Base-by-base conservation (phyloP, 2,329 filamentous ascomycete genomes). In the Claviceps sp. region DNA sequence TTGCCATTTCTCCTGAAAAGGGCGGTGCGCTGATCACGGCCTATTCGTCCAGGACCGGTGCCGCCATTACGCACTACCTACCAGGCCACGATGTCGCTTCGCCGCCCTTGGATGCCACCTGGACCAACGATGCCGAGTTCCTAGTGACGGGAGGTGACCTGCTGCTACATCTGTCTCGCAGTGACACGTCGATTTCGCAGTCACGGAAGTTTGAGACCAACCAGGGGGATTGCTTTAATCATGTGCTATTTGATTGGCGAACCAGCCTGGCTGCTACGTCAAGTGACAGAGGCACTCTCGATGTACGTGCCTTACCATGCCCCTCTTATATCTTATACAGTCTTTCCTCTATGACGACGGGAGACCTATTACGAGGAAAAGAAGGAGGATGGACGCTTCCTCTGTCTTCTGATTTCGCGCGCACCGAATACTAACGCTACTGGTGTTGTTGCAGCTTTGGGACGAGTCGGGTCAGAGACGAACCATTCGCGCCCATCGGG, bases 71-170 rank as follows among this genome's bases (percentile, higher is more conserved):
- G 2, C 73, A 78, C 56, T 63, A 68, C 24, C 62, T 83, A 14
- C 62, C 69, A 1, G 66, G 70, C 5, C 76, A 81, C 57, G 73
- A 77, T 55, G 66, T 80, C 37, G 66, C 67, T 18, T 63, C 70
- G 5, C 73, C 77, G 42, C 70, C 73, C 2, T 66, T 82, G 4
- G 81, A 84, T 60, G 79, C 74, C 4, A 68, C 75, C 2, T 84
- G 81, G 81, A 80, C 72, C 16, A 76, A 70, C 57, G 74, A 81
- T 50, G 67, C 68, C 11, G 75, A 81, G 26, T 82, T 84, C 54
- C 57, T 83, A 47, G 58, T 84, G 11, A 77, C 78, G 51, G 79
- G 80, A 11, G 79, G 78, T 6, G 74, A 79, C 43, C 56, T 77
- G 6, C 66, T 84, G 22, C 58, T 74, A 16, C 68, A 69, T 14